These are phyloP conservation scores for Aspergillus sclerotiicarbonarius DNA, from an alignment of 495 filamentous ascomycete species.

Conservation along the genomic window DNA sequence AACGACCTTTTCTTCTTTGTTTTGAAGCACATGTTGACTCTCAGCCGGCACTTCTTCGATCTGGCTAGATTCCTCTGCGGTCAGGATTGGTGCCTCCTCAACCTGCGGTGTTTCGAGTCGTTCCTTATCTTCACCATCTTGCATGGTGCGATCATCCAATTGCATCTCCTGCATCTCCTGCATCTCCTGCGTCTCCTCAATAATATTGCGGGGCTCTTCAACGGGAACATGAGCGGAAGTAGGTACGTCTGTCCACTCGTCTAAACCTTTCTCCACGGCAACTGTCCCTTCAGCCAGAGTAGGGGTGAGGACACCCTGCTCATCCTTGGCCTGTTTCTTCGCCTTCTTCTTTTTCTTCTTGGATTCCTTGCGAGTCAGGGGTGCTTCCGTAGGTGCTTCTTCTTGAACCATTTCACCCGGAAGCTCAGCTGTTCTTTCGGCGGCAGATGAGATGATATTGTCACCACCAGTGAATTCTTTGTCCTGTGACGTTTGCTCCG, in stretches of 20 bases:
- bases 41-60: not conserved
- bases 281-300: conserved; percentile 8
- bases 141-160: not conserved
- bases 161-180: not conserved
- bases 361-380: conserved; percentile 21
- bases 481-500: not conserved
- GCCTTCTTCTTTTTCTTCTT: conserved; percentile 34
- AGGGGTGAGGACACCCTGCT: conserved; percentile 12
- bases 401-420: conserved; percentile 11
- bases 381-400: not conserved
- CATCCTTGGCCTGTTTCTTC: conserved; percentile 19
- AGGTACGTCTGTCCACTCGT: not conserved
- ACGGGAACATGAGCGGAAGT: not conserved
- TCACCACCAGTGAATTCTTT: not conserved
- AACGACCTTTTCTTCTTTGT: conserved; percentile 5
- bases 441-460: not conserved
- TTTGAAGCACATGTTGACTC: not conserved
- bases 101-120: not conserved
- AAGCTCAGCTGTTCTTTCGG: conserved; percentile 5
- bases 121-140: not conserved
- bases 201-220: not conserved
- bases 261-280: not conserved
- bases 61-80: not conserved
- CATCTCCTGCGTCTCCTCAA: not conserved
- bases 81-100: not conserved